Conservation (phyloP, 106 monocot genomes). For the Vanilla planifolia region DNA sequence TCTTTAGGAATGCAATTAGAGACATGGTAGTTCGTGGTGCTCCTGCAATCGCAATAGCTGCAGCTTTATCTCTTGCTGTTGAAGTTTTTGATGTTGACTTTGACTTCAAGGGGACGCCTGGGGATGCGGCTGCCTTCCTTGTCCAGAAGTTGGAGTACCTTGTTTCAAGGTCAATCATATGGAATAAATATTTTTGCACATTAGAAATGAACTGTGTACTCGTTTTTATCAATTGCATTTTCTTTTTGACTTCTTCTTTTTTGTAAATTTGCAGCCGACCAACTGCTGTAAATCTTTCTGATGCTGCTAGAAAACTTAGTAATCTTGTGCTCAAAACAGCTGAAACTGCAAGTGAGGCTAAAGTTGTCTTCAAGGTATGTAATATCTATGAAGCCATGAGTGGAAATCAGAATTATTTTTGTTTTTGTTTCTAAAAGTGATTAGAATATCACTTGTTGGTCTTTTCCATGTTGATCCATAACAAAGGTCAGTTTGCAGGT, state of each 20-base stretch:
- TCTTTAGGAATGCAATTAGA: slow-evolving; percentile 79
- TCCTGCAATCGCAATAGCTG: slow-evolving; percentile 96
- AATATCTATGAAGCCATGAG: neutral
- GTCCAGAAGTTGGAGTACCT: slow-evolving; percentile 75
- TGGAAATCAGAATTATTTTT: no score
- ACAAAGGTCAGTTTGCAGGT: no score
- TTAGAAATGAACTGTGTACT: no score
- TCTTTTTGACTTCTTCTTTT: neutral
- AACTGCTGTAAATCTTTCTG: slow-evolving; percentile 95
- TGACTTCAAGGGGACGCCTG: slow-evolving; percentile 49
- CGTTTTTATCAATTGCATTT: slow-evolving; percentile 3
- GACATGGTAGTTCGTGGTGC: slow-evolving; percentile 98
- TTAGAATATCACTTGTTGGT: no score
- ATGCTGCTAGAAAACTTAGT: slow-evolving; percentile 84
- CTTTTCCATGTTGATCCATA: no score
- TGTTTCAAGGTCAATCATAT: slow-evolving; percentile 91
- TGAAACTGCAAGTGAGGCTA: slow-evolving; percentile 41
- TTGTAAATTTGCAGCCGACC: slow-evolving; percentile 52
- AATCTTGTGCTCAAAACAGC: slow-evolving; percentile 41
- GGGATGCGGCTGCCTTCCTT: slow-evolving; percentile 69
- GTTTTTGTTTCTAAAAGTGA: no score
- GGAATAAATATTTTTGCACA: no score
- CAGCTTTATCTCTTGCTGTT: slow-evolving; percentile 81
- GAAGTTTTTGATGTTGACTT: slow-evolving; percentile 66
- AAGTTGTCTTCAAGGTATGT: slow-evolving; percentile 70